phyloP scores from a whole-genome alignment of 129 eudicot species.

The Flaveria bidentis region DNA sequence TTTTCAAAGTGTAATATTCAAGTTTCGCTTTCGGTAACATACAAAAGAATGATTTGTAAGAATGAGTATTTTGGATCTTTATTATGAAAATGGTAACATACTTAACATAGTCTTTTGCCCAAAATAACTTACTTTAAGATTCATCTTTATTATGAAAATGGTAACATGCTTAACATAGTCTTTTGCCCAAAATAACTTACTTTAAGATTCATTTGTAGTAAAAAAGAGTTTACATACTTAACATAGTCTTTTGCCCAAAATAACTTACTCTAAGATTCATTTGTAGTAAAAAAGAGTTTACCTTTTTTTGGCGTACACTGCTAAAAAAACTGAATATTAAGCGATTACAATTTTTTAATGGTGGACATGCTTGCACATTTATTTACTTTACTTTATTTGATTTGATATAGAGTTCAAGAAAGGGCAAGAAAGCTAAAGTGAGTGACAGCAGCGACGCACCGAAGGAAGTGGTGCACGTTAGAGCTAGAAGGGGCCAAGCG shows the following conservation, averaged over 20 bases:
- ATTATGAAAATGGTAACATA: not conserved
- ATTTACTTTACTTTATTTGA: not conserved
- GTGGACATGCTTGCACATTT: constrained; percentile 2
- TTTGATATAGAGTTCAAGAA: constrained; percentile 50
- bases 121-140: not conserved
- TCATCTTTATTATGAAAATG: not conserved
- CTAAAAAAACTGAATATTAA: too few relatives aligned
- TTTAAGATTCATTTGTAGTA: not conserved
- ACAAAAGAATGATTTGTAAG: not conserved
- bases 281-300: too few relatives aligned
- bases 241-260: not conserved
- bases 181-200: not conserved
- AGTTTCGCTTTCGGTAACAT: too few relatives aligned
- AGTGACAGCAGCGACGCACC: constrained; percentile 50
- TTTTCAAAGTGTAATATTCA: too few relatives aligned
- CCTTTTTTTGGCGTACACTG: too few relatives aligned
- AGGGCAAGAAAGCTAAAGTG: constrained; percentile 55
- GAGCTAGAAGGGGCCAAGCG: constrained; percentile 97
- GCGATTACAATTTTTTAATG: not conserved
- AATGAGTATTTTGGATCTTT: not conserved
- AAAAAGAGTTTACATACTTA: not conserved
- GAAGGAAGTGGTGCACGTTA: constrained; percentile 84
- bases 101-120: constrained; percentile 5
- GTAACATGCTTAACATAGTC: not conserved
- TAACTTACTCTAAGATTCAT: not conserved